These are phyloP conservation scores for Cucurbita ficifolia DNA, from an alignment of 306 rosid species.

Conservation along the genomic window DNA sequence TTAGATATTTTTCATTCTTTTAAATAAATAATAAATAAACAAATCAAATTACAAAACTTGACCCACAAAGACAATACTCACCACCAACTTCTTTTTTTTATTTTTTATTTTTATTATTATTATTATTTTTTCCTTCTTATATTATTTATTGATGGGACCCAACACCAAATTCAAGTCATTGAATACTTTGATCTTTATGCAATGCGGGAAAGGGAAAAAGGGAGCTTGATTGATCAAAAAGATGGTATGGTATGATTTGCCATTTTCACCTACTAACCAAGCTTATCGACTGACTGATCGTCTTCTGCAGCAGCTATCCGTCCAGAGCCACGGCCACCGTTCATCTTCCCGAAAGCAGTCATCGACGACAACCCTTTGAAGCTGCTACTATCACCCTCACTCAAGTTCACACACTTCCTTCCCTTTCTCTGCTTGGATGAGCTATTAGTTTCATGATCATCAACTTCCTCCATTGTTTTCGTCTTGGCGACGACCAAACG, in stretches of 20 bases:
- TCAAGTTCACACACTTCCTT: conserved; percentile 42
- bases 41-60: conserved; percentile 25
- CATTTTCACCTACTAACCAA: conserved; percentile 9
- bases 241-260: conserved; percentile 1
- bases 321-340: conserved; percentile 46
- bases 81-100: conserved; percentile 13
- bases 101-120: not conserved
- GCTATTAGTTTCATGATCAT: conserved; percentile 30
- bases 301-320: conserved; percentile 49
- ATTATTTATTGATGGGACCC: conserved; percentile 21
- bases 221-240: conserved; percentile 16
- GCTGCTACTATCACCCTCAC: conserved; percentile 74
- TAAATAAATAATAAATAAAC: conserved; percentile 1
- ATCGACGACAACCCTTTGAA: conserved; percentile 57
- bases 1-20: not conserved
- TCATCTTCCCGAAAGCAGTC: conserved; percentile 59
- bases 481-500: conserved; percentile 37
- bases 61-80: conserved; percentile 22
- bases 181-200: conserved; percentile 13
- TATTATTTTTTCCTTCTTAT: conserved; percentile 5
- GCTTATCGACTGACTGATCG: conserved; percentile 48
- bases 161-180: conserved; percentile 3
- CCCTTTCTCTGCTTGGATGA: conserved; percentile 46
- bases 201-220: not conserved
- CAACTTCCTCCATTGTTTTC: conserved; percentile 31